phyloP scores from a whole-genome alignment of 2,329 filamentous ascomycete species.

The Aspergillus quadricinctus region DNA sequence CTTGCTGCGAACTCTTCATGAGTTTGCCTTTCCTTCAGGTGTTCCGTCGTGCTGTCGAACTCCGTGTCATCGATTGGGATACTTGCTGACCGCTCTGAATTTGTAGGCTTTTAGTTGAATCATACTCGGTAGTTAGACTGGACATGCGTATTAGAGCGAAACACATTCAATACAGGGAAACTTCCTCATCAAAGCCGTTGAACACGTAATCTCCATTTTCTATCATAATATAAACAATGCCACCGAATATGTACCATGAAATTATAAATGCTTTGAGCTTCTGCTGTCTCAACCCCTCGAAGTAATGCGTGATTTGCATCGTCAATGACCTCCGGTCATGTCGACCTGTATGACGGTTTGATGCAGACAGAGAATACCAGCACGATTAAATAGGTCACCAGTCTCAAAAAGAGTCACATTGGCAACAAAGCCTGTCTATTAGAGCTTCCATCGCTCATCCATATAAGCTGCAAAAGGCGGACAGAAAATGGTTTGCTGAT shows the following conservation, averaged over 20 bases:
- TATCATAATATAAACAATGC: background rate
- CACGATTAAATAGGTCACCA: background rate
- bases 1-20: slow-evolving; percentile 2
- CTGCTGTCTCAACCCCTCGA: background rate
- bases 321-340: background rate
- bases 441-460: background rate
- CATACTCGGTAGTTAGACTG: background rate
- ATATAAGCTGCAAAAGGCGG: background rate
- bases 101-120: background rate
- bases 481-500: background rate
- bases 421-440: background rate
- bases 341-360: background rate
- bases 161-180: background rate
- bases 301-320: background rate
- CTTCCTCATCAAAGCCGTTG: background rate
- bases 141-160: background rate
- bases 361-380: background rate
- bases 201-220: background rate
- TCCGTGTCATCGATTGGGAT: background rate
- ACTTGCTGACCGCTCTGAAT: background rate
- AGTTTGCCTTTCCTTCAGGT: slow-evolving; percentile 11
- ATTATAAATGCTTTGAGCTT: background rate
- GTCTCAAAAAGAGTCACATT: background rate
- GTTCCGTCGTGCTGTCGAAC: background rate
- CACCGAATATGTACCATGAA: background rate